phyloP scores from a whole-genome alignment of 371 early-diverging fungal species.

The Saksenaea vasiformis region DNA sequence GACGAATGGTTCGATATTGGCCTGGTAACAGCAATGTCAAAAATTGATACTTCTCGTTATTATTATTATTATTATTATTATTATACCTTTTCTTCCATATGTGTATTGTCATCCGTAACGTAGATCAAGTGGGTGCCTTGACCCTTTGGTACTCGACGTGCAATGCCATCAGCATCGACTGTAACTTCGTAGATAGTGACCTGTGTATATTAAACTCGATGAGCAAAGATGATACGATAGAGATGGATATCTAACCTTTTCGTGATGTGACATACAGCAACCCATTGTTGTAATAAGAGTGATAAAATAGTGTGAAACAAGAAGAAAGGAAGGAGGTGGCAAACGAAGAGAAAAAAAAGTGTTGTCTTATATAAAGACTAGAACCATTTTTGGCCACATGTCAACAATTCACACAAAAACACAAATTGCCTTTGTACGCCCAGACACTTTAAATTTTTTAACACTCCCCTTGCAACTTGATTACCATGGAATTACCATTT shows the following conservation, averaged over 20 bases:
- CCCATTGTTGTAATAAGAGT: constrained; percentile 9
- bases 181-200: constrained; percentile 47
- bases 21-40: background rate
- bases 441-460: background rate
- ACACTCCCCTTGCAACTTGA: too few relatives aligned
- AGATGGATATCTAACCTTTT: constrained; percentile 2
- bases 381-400: background rate
- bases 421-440: constrained; percentile 1
- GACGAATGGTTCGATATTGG: background rate
- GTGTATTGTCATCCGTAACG: constrained; percentile 40
- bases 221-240: background rate
- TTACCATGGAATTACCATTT: background rate
- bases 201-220: constrained; percentile 24
- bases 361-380: constrained; percentile 6
- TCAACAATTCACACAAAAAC: background rate
- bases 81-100: constrained; percentile 1
- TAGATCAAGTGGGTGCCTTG: constrained; percentile 51
- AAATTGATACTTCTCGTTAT: background rate
- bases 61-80: background rate
- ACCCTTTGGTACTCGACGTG: constrained; percentile 45
- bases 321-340: background rate
- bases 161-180: constrained; percentile 45
- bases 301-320: background rate
- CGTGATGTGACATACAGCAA: constrained; percentile 17
- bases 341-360: background rate